Base-by-base conservation (phyloP, 768 basidiomycete species). In the Lactarius vividus region DNA sequence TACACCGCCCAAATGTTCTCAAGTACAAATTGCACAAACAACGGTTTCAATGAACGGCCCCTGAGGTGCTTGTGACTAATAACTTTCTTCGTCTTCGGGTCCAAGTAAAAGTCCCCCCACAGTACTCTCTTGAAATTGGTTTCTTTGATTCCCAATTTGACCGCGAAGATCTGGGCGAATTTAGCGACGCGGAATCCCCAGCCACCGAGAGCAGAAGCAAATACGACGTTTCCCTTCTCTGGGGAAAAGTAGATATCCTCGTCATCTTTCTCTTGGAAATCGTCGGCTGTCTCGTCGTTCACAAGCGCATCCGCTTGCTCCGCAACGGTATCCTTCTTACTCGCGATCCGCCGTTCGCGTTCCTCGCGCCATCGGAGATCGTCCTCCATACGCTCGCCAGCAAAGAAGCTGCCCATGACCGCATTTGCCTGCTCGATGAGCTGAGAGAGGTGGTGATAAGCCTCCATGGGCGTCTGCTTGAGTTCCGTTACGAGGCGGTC, bases 1-100 rank as follows among this genome's bases (percentile, higher is more conserved):
- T 98, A 99, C 13, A 97, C 91, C 18, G 92, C 90, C 96, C 96
- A 99, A 29, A 99, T 83, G 74, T 98, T 98, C 61, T 98, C 97
- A 69, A 99, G 77, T 15, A 99, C 89, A 71, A 98, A 96, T 77
- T 98, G 96, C 15, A 98, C 97, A 73, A 98, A 98, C 29, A 98
- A 82, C 13, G 96, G 93, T 78, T 98, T 98, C 74, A 98, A 77
- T 57, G 85, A 82, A 52, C 94, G 85, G 20, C 94, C 96, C 59
- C 84, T 85, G 65, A 98, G 83, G 76, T 96, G 91, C 77, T 94
- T 96, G 76, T 94, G 81, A 71, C 89, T 92, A 73, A 98, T 88
- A 44, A 98, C 91, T 70, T 86, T 84, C 77, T 97, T 98, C 53
- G 91, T 91, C 79, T 98, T 98, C 0, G 96, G 92, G 75, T 98